A percentile compares a stretch with the other conserved stretches of the same genome.
These are phyloP conservation scores for Gracilariopsis chorda DNA, from an alignment of 23 red algal species.

Conservation along the genomic window DNA sequence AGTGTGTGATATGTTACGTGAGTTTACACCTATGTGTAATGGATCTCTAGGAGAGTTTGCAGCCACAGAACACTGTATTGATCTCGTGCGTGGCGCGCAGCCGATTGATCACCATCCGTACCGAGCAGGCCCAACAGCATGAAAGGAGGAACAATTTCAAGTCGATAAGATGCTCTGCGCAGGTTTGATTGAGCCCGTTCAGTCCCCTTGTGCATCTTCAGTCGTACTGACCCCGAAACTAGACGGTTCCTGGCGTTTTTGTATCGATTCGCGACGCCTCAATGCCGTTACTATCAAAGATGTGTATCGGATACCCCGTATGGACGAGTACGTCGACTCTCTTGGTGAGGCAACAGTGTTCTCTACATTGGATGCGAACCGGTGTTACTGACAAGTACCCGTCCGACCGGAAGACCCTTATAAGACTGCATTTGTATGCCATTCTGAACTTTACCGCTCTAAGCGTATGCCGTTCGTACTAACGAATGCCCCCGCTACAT, in stretches of 20 bases:
- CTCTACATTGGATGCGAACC: background rate
- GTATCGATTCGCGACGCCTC: background rate
- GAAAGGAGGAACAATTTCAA: too few species aligned
- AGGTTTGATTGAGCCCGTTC: background rate
- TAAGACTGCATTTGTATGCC: background rate
- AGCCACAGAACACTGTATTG: too few species aligned
- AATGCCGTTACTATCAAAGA: conserved; percentile 16
- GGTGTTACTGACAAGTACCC: background rate
- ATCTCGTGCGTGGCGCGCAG: too few species aligned
- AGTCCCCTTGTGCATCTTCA: background rate
- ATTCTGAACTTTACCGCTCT: background rate
- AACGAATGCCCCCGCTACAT: background rate
- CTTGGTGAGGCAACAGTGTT: background rate
- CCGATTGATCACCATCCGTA: too few species aligned
- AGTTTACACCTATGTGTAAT: too few species aligned
- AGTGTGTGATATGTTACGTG: too few species aligned
- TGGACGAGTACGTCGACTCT: conserved; percentile 1
- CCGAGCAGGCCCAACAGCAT: too few species aligned
- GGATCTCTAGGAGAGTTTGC: too few species aligned
- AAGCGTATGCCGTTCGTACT: background rate
- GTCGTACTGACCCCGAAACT: background rate
- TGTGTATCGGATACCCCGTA: conserved; percentile 12
- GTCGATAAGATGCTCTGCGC: too few species aligned
- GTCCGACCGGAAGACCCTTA: background rate
- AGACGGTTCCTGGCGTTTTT: background rate